Conservation (phyloP, 768 basidiomycete genomes). For the Kwoniella sp. region DNA sequence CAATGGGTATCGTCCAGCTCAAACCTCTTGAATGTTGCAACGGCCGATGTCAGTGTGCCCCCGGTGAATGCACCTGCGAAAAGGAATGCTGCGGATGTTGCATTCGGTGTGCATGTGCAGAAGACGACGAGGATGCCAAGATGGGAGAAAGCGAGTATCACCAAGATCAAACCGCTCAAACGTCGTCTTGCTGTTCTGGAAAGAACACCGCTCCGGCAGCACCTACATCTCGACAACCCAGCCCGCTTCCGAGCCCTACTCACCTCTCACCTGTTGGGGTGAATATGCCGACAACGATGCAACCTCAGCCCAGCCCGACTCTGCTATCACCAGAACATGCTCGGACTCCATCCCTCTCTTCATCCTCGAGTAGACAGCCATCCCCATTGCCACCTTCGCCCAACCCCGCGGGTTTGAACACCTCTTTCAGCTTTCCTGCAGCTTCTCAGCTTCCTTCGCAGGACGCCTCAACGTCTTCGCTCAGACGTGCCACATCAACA, state of each 20-base stretch:
- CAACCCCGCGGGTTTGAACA: not conserved
- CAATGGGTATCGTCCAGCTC: conserved; percentile 46
- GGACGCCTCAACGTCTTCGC: not conserved
- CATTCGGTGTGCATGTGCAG: conserved; percentile 47
- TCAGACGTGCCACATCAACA: conserved; percentile 25
- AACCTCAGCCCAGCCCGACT: conserved; percentile 6
- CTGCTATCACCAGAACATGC: conserved; percentile 15
- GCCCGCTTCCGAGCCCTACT: not conserved
- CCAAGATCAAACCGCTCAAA: not conserved
- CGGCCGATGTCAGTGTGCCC: conserved; percentile 53
- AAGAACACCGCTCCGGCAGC: not conserved
- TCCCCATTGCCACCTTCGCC: not conserved
- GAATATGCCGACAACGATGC: not conserved
- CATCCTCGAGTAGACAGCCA: conserved; percentile 6
- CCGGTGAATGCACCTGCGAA: conserved; percentile 53
- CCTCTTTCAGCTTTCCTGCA: not conserved
- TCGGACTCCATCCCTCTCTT: conserved; percentile 2
- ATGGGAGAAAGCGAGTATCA: conserved; percentile 5
- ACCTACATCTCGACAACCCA: conserved; percentile 1
- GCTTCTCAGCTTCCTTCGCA: conserved; percentile 1
- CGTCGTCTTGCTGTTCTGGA: conserved; percentile 12
- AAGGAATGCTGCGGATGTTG: conserved; percentile 56
- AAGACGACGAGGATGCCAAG: conserved; percentile 33
- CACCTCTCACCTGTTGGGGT: not conserved
- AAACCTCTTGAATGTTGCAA: conserved; percentile 55